These are phyloP conservation scores for Coprinellus micaceus DNA, from an alignment of 768 basidiomycete genomes.

Conservation along the genomic window DNA sequence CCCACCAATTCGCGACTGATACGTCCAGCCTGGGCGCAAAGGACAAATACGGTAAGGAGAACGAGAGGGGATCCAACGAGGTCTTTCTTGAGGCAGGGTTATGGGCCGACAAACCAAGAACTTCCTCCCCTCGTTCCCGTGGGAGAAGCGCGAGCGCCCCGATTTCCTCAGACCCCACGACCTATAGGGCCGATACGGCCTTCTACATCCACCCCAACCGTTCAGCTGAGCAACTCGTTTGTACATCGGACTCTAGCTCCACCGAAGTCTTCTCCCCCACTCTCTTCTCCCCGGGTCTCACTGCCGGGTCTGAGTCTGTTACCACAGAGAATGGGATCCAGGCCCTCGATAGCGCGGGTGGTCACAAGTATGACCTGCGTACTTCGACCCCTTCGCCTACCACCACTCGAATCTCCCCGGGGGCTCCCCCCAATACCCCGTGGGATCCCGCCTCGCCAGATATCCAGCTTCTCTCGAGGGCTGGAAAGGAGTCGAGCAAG, in stretches of 20 bases:
- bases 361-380: not conserved
- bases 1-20: not conserved
- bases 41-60: not conserved
- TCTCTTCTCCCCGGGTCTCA: not conserved
- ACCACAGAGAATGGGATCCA: not conserved
- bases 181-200: not conserved
- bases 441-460: not conserved
- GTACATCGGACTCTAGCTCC: not conserved
- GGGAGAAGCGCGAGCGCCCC: not conserved
- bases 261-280: not conserved
- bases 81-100: not conserved
- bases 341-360: too few relatives aligned
- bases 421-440: not conserved
- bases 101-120: not conserved
- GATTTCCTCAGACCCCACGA: too few relatives aligned
- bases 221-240: not conserved
- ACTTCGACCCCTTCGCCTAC: not conserved
- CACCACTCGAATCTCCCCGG: not conserved
- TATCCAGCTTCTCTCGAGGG: not conserved
- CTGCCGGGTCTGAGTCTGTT: not conserved
- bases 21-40: not conserved
- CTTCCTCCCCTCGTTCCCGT: not conserved
- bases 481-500: not conserved
- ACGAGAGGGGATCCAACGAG: not conserved
- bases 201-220: conserved; percentile 2